Conservation (phyloP, 805 yeast species). For the Starmerella bacillaris region DNA sequence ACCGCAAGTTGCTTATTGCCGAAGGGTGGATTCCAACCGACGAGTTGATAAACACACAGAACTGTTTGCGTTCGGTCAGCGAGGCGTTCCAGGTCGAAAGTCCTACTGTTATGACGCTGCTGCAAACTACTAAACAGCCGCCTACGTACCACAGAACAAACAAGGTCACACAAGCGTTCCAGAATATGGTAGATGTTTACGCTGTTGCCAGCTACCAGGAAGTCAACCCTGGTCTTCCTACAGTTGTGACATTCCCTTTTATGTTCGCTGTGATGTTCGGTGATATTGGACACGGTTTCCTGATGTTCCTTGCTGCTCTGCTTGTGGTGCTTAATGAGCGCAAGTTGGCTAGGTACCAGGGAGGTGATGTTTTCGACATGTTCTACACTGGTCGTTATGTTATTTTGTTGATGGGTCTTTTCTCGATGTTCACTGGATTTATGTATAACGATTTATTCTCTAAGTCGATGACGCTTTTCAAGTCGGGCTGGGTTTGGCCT, state of each 20-base stretch:
- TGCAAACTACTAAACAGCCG: constrained; percentile 68
- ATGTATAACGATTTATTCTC: constrained; percentile 89
- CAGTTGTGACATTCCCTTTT: constrained; percentile 89
- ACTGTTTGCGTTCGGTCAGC: constrained; percentile 46
- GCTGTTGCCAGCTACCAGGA: constrained; percentile 87
- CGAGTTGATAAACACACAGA: constrained; percentile 49
- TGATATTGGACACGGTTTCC: constrained; percentile 89
- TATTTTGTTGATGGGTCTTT: constrained; percentile 74
- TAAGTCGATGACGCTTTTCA: constrained; percentile 70
- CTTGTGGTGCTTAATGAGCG: constrained; percentile 57
- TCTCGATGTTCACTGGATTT: constrained; percentile 90
- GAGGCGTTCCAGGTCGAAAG: constrained; percentile 30
- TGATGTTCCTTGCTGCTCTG: constrained; percentile 57
- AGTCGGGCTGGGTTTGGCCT: constrained; percentile 92
- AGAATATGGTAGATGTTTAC: constrained; percentile 83
- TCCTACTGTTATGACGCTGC: constrained; percentile 33
- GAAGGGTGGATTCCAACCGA: constrained; percentile 93
- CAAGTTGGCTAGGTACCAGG: constrained; percentile 44
- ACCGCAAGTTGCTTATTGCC: constrained; percentile 73
- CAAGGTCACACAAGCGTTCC: constrained; percentile 86
- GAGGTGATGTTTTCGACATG: constrained; percentile 94
- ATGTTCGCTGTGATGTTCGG: constrained; percentile 99
- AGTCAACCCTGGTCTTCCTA: constrained; percentile 89
- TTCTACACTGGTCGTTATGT: constrained; percentile 88
- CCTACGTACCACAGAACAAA: constrained; percentile 93